Percentiles rank a stretch among this genome's conserved stretches.
These are phyloP conservation scores for Puccinia novopanici DNA, from an alignment of 1,284 basidiomycete genomes.

Conservation along the genomic window DNA sequence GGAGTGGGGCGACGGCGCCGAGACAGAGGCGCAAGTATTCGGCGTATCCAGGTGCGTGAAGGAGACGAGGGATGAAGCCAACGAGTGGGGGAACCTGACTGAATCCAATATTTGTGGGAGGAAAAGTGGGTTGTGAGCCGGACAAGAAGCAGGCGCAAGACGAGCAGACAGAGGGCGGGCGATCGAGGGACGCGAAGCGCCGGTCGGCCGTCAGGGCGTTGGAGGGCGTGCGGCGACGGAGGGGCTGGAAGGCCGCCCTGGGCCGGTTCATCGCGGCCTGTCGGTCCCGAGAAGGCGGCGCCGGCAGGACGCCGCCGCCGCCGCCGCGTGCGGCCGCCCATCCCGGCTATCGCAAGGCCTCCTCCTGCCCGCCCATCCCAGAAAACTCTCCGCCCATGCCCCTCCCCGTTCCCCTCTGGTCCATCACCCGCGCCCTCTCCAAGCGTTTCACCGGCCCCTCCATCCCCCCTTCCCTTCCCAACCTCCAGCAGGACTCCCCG, in stretches of 20 bases:
- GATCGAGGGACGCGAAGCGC: neutral
- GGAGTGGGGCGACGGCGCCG: too few species aligned
- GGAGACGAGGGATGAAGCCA: neutral
- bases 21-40: neutral
- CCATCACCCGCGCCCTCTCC: neutral
- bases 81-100: neutral
- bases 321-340: too few species aligned
- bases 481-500: too few species aligned
- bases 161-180: too few species aligned
- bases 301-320: too few species aligned
- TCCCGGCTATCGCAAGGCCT: too few species aligned
- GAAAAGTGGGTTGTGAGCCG: neutral
- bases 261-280: neutral
- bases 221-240: neutral
- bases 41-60: slow-evolving; percentile 14
- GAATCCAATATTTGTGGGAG: neutral
- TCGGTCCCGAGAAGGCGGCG: too few species aligned
- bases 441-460: slow-evolving; percentile 1
- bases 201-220: too few species aligned
- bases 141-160: too few species aligned
- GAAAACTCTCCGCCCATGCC: neutral
- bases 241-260: slow-evolving; percentile 2
- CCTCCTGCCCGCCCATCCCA: too few species aligned
- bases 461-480: neutral
- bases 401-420: neutral